Conservation (phyloP, 106 monocot species). For the Vanilla planifolia region DNA sequence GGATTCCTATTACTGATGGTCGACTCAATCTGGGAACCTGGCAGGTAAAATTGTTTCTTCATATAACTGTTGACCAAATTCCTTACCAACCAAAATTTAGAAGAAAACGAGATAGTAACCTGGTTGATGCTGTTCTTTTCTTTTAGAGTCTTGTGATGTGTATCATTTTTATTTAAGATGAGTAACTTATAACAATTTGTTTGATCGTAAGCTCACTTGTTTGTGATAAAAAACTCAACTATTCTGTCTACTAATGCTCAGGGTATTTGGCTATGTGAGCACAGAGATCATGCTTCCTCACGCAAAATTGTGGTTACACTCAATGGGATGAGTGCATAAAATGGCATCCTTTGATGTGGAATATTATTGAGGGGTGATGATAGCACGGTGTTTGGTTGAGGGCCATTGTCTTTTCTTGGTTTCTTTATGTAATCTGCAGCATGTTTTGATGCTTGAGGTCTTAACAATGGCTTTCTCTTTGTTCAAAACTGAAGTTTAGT, state of each 20-base stretch:
- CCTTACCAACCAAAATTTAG: neutral
- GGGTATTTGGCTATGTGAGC: constrained; percentile 99
- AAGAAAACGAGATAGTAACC: neutral
- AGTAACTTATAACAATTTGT: too few species aligned
- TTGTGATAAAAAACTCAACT: neutral
- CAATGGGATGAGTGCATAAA: constrained; percentile 50
- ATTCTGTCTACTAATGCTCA: constrained; percentile 16
- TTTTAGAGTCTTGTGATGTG: too few species aligned
- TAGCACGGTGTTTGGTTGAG: too few species aligned
- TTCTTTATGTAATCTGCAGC: too few species aligned
- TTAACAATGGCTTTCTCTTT: too few species aligned
- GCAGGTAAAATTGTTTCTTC: constrained; percentile 48
- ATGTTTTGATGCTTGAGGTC: too few species aligned
- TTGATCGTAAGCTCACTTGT: too few species aligned
- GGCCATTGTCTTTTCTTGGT: too few species aligned
- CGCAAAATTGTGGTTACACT: constrained; percentile 91
- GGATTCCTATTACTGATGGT: constrained; percentile 90
- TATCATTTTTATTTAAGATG: too few species aligned
- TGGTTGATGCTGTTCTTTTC: neutral
- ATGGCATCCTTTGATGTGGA: too few species aligned
- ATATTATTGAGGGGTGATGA: too few species aligned
- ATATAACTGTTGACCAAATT: neutral
- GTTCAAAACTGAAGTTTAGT: too few species aligned
- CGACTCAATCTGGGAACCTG: constrained; percentile 97
- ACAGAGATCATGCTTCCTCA: constrained; percentile 83